Base-by-base conservation (phyloP, 768 basidiomycete species). In the Pleurotus cornucopiae region DNA sequence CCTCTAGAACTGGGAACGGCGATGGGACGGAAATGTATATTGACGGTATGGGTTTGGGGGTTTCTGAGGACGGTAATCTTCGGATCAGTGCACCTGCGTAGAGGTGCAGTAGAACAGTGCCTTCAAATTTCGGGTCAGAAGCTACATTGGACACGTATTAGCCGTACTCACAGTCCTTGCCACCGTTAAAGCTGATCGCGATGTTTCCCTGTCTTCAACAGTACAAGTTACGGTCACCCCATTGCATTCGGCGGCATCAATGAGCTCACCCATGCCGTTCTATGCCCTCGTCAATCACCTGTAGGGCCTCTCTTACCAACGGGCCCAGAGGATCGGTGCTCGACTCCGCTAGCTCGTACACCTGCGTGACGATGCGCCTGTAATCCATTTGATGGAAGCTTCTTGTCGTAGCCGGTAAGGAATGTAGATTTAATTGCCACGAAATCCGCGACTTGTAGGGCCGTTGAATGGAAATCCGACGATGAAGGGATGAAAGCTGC, bases 111-210 rank as follows among this genome's bases (percentile, higher is more conserved):
- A 98, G 80, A n/a, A 97, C 94, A 4, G 95, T 98, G 66, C 94
- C 94, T 98, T 64, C 47, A 38, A n/a, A 53, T 26, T 57, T 34
- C 56, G 48, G 37, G 48, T 52, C 39, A 58, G 58, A 54, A 23
- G 23, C 34, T 46, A 9, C 14, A 21, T 45, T 47, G 18, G 38
- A 51, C 49, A 54, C 23, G 23, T 40, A n/a, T 45, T 13, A 40
- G 34, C 6, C 7, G 23, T 12, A 76, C 86, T 63, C 64, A 96
- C 97, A 99, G 67, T 99, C 97, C 69, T 99, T 99, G 52, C 97
- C 97, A 7, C 97, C 97, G 62, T 98, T 99, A 75, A 98, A 99
- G 70, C 94, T 97, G 58, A 99, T 77, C 2, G 94, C 88, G 3
- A 94, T 73, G 55, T 78, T 75, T 37, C 87, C 82, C 64, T 81